Evolutionary conservation across 2,329 filamentous ascomycete species (phyloP).

Genomic region (Paracamarosporium sp.): DNA sequence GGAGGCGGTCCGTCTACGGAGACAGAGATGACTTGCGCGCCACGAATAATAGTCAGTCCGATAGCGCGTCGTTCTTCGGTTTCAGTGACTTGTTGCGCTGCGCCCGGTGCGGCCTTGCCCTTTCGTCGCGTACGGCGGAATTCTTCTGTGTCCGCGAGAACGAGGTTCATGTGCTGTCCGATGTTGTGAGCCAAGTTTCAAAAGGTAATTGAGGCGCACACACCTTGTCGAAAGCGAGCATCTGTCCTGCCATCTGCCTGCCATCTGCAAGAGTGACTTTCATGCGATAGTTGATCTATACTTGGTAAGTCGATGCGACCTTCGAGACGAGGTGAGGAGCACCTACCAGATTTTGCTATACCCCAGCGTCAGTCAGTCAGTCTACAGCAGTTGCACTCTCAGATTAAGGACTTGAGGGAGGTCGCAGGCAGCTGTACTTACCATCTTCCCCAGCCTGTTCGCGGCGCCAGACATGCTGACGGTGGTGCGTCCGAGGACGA

Average conservation of each 20-base stretch:
- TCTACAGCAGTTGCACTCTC: conserved; percentile 53
- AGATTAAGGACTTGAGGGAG: conserved; percentile 41
- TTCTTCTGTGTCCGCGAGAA: conserved; percentile 92
- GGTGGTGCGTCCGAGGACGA: conserved; percentile 52
- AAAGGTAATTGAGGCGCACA: conserved; percentile 10
- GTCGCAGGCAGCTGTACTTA: conserved; percentile 62
- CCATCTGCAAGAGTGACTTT: conserved; percentile 94
- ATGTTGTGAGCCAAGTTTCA: conserved; percentile 19
- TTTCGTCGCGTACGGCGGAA: conserved; percentile 40
- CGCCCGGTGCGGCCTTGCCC: conserved; percentile 73
- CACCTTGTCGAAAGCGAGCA: conserved; percentile 98
- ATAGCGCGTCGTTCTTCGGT: conserved; percentile 97
- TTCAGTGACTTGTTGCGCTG: conserved; percentile 73
- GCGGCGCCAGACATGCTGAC: conserved; percentile 52
- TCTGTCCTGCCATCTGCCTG: conserved; percentile 95
- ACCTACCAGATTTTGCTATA: conserved; percentile 71
- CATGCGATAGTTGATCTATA: conserved; percentile 99
- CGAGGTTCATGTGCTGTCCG: conserved; percentile 94
- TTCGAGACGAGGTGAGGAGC: conserved; percentile 21
- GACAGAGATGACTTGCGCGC: conserved; percentile 91
- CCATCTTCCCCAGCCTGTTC: conserved; percentile 99
- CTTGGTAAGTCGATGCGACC: conserved; percentile 27
- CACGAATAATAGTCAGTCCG: conserved; percentile 91
- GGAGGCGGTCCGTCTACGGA: conserved; percentile 96
- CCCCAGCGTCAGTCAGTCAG: conserved; percentile 49